Evolutionary conservation across 1,284 basidiomycete species (phyloP), one percentile per base, ranked within the genome.

Genomic region (Irpex sp.): DNA sequence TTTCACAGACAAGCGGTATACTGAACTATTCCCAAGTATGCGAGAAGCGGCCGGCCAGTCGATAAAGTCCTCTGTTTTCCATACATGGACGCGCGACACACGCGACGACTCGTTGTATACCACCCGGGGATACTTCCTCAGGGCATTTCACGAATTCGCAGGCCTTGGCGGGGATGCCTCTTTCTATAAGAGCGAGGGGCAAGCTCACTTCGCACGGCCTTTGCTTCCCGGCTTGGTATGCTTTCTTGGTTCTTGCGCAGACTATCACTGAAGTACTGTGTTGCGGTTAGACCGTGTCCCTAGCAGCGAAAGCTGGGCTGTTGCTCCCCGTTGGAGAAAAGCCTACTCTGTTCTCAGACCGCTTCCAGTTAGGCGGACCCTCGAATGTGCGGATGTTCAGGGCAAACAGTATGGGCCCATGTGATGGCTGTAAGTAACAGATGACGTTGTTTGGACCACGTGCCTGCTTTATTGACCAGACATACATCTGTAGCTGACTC

Each of bases 291-390:
- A 82, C 84, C 1, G 58, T 90, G 21, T 91, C 91, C 0, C 73
- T 92, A 4, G 82, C 87, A 2, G 82, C 84, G 3, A 83, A 85
- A 17, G 76, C 82, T 0, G 93, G 93, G 4, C 64, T 89, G 19
- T 75, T 85, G 83, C 72, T 81, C 84, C 38, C 71, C 91, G 4
- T 56, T 4, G 31, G 54, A 31, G 72, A 74, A 5, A 72, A 75
- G 13, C 77, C 77, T 13, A 79, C 85, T 31, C 82, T 83, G 58
- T 91, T 93, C 72, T 86, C 84, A 40, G 97, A 99, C 76, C 86
- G 94, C 4, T 97, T 96, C 74, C 96, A 97, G 69, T 83, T 98
- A 0, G 97, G 97, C 34, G 97, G 97, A 0, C 96, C 97, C 0
- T 88, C 91, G n/a, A 93, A 87, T 57, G 82, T 99, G 2, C 82